These are phyloP conservation scores for Neofusicoccum cordaticola DNA, from an alignment of 2,329 filamentous ascomycete species.

Conservation along the genomic window DNA sequence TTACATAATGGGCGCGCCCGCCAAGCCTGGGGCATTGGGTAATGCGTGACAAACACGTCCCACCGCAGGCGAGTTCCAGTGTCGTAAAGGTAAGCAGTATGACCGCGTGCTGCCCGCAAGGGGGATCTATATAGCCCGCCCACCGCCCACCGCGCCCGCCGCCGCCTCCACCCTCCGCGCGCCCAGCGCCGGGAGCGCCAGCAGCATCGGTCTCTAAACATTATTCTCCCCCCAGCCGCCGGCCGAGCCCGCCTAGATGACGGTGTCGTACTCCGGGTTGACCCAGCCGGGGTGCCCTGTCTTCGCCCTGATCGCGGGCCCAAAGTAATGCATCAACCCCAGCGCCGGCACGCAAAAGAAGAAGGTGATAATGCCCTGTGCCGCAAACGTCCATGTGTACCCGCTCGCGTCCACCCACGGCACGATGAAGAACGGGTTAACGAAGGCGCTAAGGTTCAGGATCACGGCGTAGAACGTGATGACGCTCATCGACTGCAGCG, in stretches of 20 bases:
- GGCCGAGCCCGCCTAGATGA: background rate
- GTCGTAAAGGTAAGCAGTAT: conserved; percentile 6
- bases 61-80: conserved; percentile 1
- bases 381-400: conserved; percentile 31
- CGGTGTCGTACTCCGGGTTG: conserved; percentile 20
- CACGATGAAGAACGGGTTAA: conserved; percentile 29
- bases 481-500: conserved; percentile 48
- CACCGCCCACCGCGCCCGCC: background rate
- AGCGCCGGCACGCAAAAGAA: conserved; percentile 25
- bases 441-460: conserved; percentile 39
- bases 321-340: conserved; percentile 25
- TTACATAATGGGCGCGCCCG: conserved; percentile 8
- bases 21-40: conserved; percentile 12
- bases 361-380: conserved; percentile 29
- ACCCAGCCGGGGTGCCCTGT: conserved; percentile 21
- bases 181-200: background rate
- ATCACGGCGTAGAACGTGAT: conserved; percentile 25
- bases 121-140: background rate
- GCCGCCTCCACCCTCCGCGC: background rate
- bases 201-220: background rate
- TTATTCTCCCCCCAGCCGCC: no score
- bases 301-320: conserved; percentile 20
- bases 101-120: background rate
- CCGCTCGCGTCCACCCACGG: conserved; percentile 25
- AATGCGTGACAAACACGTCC: conserved; percentile 10